phyloP scores from a whole-genome alignment of 345 rosid genomes.

The Mallotus nudiflorus region DNA sequence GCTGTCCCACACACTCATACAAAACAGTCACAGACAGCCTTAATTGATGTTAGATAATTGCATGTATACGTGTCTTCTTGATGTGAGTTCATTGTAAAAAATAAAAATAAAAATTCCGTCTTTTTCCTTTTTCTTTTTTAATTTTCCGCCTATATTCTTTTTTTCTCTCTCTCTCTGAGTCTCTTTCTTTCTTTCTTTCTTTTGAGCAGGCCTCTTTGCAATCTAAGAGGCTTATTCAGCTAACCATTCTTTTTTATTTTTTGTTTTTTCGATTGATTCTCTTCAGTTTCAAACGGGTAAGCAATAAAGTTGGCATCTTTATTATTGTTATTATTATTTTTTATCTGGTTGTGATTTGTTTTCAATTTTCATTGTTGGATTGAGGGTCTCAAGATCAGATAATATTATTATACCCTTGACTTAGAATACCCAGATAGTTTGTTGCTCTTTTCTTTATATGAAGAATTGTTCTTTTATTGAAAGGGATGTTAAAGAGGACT shows the following conservation, averaged over 20 bases:
- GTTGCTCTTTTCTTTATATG: background rate
- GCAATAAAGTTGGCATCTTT: background rate
- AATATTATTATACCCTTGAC: background rate
- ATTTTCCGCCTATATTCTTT: background rate
- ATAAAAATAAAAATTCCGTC: background rate
- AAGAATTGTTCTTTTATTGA: conserved; percentile 21
- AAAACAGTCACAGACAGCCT: conserved; percentile 28
- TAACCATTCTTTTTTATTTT: conserved; percentile 2
- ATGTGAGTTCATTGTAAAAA: conserved; percentile 13
- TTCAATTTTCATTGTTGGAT: background rate
- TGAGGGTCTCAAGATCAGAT: conserved; percentile 11
- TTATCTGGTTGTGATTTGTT: background rate
- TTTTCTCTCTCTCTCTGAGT: too few relatives aligned
- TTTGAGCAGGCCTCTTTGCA: conserved; percentile 15
- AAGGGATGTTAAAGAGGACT: conserved; percentile 23
- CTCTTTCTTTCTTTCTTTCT: conserved; percentile 12
- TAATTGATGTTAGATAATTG: conserved; percentile 35
- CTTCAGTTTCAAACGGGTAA: conserved; percentile 38
- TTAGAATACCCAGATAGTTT: conserved; percentile 6
- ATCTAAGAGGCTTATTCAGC: conserved; percentile 8
- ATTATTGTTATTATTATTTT: background rate
- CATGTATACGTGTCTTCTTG: conserved; percentile 50
- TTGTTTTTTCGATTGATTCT: conserved; percentile 15
- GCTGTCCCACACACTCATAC: background rate
- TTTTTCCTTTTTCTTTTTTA: background rate